Percentiles rank a stretch among this genome's conserved stretches.
These are phyloP conservation scores for Pichia rugopelliculosa DNA, from an alignment of 805 yeast genomes.

Conservation along the genomic window DNA sequence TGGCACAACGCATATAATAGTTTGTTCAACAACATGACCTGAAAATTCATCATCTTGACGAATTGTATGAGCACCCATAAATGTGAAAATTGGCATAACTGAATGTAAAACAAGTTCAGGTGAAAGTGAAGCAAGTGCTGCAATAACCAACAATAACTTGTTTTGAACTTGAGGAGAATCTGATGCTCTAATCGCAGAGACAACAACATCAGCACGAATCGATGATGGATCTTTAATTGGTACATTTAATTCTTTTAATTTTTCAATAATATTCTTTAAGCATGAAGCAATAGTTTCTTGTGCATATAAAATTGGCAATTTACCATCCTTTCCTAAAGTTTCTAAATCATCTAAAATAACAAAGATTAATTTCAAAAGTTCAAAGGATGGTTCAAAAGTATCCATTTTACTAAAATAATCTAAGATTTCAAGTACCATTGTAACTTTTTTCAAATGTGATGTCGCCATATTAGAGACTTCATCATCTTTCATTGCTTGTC, in stretches of 20 bases:
- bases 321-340: slow-evolving; percentile 84
- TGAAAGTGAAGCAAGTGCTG: slow-evolving; percentile 78
- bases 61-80: slow-evolving; percentile 96
- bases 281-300: slow-evolving; percentile 88
- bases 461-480: slow-evolving; percentile 72
- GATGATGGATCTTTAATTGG: slow-evolving; percentile 50
- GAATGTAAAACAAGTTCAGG: slow-evolving; percentile 92
- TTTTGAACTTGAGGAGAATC: slow-evolving; percentile 94
- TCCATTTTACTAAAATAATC: slow-evolving; percentile 37
- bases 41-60: slow-evolving; percentile 97
- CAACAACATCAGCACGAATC: slow-evolving; percentile 83
- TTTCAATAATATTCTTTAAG: slow-evolving; percentile 61
- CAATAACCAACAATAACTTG: slow-evolving; percentile 72
- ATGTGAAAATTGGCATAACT: slow-evolving; percentile 98
- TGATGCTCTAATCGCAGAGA: slow-evolving; percentile 82
- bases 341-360: slow-evolving; percentile 66
- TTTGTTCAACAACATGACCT: slow-evolving; percentile 84
- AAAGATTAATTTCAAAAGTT: slow-evolving; percentile 38
- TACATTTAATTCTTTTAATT: slow-evolving; percentile 35
- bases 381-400: slow-evolving; percentile 24
- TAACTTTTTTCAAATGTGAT: slow-evolving; percentile 66
- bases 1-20: slow-evolving; percentile 84
- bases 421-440: slow-evolving; percentile 71
- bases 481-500: slow-evolving; percentile 66
- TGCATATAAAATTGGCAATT: slow-evolving; percentile 81